Evolutionary conservation across 2,329 filamentous ascomycete species (phyloP).

Genomic region (Myriosclerotinia curreyana): DNA sequence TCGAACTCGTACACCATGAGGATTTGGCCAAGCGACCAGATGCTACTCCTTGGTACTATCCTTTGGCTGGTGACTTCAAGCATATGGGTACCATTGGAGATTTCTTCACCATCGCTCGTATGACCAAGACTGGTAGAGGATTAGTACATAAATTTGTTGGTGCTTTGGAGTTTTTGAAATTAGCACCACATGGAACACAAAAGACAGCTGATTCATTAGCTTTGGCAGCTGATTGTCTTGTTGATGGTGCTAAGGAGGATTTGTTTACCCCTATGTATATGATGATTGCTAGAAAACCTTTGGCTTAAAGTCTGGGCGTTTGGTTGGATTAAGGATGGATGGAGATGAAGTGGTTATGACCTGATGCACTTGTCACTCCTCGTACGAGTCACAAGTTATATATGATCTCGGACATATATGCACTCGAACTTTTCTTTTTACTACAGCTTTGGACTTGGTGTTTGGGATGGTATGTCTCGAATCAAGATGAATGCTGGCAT

Average conservation of each 20-base stretch:
- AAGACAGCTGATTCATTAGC: slow-evolving; percentile 93
- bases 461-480: slow-evolving; percentile 7
- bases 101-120: slow-evolving; percentile 77
- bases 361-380: not conserved
- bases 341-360: not conserved
- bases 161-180: slow-evolving; percentile 66
- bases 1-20: slow-evolving; percentile 78
- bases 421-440: not conserved
- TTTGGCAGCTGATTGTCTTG: slow-evolving; percentile 75
- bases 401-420: slow-evolving; percentile 6
- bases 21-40: slow-evolving; percentile 79
- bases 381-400: not conserved
- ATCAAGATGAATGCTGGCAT: slow-evolving; percentile 2
- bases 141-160: slow-evolving; percentile 75
- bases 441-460: slow-evolving; percentile 1
- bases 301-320: slow-evolving; percentile 18
- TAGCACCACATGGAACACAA: slow-evolving; percentile 81
- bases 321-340: slow-evolving; percentile 1
- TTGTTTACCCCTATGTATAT: slow-evolving; percentile 98
- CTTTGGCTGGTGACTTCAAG: slow-evolving; percentile 77
- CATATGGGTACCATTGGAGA: slow-evolving; percentile 80
- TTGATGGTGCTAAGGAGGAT: slow-evolving; percentile 80
- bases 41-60: slow-evolving; percentile 88
- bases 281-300: slow-evolving; percentile 87
- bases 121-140: slow-evolving; percentile 80